phyloP scores from a whole-genome alignment of 2,329 filamentous ascomycete species.

The Bisporella sp. region DNA sequence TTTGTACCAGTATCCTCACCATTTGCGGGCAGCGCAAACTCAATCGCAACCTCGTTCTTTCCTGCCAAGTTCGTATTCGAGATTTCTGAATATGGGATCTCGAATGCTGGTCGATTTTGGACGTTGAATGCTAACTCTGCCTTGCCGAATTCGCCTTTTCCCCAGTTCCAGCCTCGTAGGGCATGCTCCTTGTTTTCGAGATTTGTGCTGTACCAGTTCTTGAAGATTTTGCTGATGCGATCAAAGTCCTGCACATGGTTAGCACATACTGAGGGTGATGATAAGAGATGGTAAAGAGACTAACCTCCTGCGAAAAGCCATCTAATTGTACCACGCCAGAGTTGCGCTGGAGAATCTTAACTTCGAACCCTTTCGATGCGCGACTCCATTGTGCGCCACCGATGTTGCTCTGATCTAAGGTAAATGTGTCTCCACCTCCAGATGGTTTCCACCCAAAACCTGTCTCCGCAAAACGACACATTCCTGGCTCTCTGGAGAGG shows the following conservation, averaged over 20 bases:
- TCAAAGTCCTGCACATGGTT: constrained; percentile 64
- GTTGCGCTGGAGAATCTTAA: constrained; percentile 82
- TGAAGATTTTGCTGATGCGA: constrained; percentile 85
- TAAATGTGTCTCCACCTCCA: constrained; percentile 85
- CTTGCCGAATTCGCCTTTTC: constrained; percentile 94
- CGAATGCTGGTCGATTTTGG: constrained; percentile 91
- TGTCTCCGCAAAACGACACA: constrained; percentile 90
- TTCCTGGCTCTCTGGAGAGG: constrained; percentile 84
- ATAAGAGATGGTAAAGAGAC: constrained; percentile 8
- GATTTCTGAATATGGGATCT: constrained; percentile 94
- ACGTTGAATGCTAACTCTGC: constrained; percentile 95
- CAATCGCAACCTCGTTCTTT: constrained; percentile 94
- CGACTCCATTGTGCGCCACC: constrained; percentile 88
- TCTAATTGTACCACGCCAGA: constrained; percentile 88
- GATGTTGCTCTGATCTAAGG: constrained; percentile 81
- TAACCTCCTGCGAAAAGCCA: constrained; percentile 81
- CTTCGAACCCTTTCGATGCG: constrained; percentile 84
- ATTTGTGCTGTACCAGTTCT: constrained; percentile 94
- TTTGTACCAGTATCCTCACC: constrained; percentile 67
- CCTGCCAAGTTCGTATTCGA: constrained; percentile 96
- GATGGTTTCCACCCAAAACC: constrained; percentile 94
- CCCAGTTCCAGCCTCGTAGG: constrained; percentile 97
- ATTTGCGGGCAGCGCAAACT: constrained; percentile 74
- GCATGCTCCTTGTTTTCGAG: constrained; percentile 92
- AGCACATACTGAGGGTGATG: constrained; percentile 1